Conservation (phyloP, 176 grass and related monocot species). For the Musa itinerans region DNA sequence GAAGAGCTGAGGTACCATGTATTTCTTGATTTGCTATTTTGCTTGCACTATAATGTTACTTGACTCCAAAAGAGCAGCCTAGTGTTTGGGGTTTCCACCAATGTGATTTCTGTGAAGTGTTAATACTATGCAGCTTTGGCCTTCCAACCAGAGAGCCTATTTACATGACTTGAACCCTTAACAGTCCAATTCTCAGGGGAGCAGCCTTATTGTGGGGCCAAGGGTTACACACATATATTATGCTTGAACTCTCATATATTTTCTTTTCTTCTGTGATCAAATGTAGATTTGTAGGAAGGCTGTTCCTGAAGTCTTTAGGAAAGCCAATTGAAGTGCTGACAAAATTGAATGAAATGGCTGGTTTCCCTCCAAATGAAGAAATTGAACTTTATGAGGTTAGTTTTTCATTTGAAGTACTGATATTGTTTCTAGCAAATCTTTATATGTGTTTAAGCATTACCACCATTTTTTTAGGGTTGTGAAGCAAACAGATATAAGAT, state of each 20-base stretch:
- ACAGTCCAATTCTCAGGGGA: not conserved
- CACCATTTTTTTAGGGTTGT: no score
- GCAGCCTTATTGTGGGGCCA: not conserved
- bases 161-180: not conserved
- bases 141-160: not conserved
- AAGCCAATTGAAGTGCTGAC: constrained; percentile 69
- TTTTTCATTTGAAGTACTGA: not conserved
- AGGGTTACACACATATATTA: constrained; percentile 5
- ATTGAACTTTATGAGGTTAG: constrained; percentile 94
- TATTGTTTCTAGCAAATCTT: not conserved
- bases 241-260: constrained; percentile 16
- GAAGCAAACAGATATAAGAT: no score
- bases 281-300: constrained; percentile 82
- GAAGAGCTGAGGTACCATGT: constrained; percentile 60
- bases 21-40: not conserved
- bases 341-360: constrained; percentile 82
- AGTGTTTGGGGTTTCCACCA: no score
- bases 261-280: constrained; percentile 22
- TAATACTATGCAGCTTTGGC: no score
- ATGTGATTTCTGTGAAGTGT: no score
- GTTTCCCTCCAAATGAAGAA: constrained; percentile 70
- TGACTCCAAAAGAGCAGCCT: no score
- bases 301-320: constrained; percentile 75
- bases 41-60: not conserved
- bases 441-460: not conserved